Base-by-base conservation (phyloP, 768 basidiomycete species). In the Serendipita sp. region DNA sequence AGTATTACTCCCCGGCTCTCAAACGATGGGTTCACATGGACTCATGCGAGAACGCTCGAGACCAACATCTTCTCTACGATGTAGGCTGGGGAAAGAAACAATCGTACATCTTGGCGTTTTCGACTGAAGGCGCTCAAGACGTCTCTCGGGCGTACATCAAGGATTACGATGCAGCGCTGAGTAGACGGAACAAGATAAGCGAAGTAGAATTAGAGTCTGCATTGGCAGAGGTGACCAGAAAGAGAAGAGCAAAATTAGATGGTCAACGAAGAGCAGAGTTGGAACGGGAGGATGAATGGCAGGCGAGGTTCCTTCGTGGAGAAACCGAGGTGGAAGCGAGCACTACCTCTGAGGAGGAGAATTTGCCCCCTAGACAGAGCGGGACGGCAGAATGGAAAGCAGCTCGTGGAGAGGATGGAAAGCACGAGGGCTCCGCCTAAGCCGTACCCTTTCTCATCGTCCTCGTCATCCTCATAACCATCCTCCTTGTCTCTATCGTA, bases 11-110 rank as follows among this genome's bases (percentile, higher is more conserved):
- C 2, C 68, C 71, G 10, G 63, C 64, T 23, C 65, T 66, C 4
- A 63, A 70, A 47, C 71, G 75, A 32, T 78, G 76, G 76, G 71
- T 77, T 16, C 77, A 78, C 67, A 69, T 77, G 5, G 77, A 78
- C 69, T 69, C 76, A 2, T 76, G 74, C 67, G 77, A 78, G 65
- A 72, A 69, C 35, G 70, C 71, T 1, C 70, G 71, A 3, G 72
- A 75, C 67, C 70, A 74, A 51, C 74, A 74, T 2, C 52, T 75
- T n/a, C 66, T 78, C 18, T 78, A 78, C 66, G 74, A 71, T 34
- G 66, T 70, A 41, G 76, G 76, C 0, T 78, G 77, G 77, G 74
- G 74, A 1, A 77, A 77, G 72, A 73, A 73, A 65, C 74, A 75
- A 69, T 73, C 72, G 41, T 76, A 75, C 67, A 63, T 71, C 69